Conservation (phyloP, 2,329 filamentous ascomycete species). For the Aureobasidium sp. region DNA sequence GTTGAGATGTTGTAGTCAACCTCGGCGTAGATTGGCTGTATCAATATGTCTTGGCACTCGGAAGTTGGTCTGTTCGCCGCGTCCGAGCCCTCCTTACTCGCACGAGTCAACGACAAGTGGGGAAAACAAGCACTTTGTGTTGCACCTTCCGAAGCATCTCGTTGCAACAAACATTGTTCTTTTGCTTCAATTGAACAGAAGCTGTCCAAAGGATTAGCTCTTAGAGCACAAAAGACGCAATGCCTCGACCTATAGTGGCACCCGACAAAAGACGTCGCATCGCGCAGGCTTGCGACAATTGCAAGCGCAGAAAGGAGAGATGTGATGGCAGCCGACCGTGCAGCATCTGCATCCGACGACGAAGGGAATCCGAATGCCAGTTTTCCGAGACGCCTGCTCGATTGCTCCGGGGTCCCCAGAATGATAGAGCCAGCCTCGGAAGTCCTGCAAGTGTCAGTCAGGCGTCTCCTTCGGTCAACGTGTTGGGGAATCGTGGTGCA, state of each 20-base stretch:
- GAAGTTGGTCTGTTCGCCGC: neutral
- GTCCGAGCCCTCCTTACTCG: neutral
- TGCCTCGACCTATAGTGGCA: constrained; percentile 14
- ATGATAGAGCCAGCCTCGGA: neutral
- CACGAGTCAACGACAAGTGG: constrained; percentile 9
- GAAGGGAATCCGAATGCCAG: constrained; percentile 34
- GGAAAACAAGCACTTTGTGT: neutral
- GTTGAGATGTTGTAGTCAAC: neutral
- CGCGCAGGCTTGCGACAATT: constrained; percentile 38
- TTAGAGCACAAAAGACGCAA: neutral
- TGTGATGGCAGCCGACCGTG: constrained; percentile 47
- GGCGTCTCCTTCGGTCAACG: neutral
- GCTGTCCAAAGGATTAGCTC: neutral
- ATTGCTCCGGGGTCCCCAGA: constrained; percentile 4
- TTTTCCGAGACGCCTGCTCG: constrained; percentile 26
- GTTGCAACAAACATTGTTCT: neutral
- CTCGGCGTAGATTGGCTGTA: neutral
- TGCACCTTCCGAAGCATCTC: neutral
- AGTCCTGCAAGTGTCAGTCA: neutral
- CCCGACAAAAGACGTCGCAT: constrained; percentile 19
- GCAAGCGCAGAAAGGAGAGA: constrained; percentile 45
- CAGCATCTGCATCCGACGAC: constrained; percentile 40
- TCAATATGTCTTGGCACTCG: neutral
- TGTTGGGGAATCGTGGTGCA: neutral
- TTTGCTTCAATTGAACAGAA: neutral